phyloP scores from a whole-genome alignment of 495 filamentous ascomycete species.

The Penicillium antarcticum region DNA sequence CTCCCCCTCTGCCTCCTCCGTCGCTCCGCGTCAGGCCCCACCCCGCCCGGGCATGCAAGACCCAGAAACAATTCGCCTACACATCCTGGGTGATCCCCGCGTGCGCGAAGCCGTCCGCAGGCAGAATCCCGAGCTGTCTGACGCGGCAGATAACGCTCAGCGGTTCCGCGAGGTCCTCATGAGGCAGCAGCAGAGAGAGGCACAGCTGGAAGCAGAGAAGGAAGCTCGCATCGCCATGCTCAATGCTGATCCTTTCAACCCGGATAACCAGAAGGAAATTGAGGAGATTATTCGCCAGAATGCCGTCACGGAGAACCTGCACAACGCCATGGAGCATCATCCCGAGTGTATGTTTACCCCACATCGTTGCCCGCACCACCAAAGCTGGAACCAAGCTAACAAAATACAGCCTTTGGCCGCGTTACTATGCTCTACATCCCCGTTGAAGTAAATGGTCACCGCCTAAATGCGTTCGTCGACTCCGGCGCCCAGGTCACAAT shows the following conservation, averaged over 20 bases:
- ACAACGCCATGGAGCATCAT: constrained; percentile 93
- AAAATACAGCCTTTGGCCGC: constrained; percentile 70
- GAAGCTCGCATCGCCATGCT: constrained; percentile 75
- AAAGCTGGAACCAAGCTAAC: constrained; percentile 13
- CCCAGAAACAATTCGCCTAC: constrained; percentile 78
- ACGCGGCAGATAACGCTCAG: constrained; percentile 71
- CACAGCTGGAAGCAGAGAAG: constrained; percentile 66
- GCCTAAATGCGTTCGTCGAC: constrained; percentile 95
- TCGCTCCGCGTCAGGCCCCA: constrained; percentile 35
- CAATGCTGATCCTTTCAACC: constrained; percentile 89
- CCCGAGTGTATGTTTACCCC: constrained; percentile 73
- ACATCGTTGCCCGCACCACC: background rate
- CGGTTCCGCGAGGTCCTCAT: constrained; percentile 69
- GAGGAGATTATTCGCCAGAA: constrained; percentile 96
- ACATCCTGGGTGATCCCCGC: constrained; percentile 75
- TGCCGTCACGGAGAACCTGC: constrained; percentile 86
- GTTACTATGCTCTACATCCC: constrained; percentile 97
- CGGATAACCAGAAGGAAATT: constrained; percentile 86
- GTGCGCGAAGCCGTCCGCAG: constrained; percentile 64
- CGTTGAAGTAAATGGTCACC: constrained; percentile 87
- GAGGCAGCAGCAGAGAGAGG: constrained; percentile 62
- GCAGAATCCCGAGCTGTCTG: constrained; percentile 70
- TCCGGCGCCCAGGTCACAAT: constrained; percentile 97
- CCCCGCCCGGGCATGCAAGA: constrained; percentile 51
- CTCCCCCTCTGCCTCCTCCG: constrained; percentile 19